Conservation (phyloP, 2,329 filamentous ascomycete species). For the Colletotrichum falcatum region DNA sequence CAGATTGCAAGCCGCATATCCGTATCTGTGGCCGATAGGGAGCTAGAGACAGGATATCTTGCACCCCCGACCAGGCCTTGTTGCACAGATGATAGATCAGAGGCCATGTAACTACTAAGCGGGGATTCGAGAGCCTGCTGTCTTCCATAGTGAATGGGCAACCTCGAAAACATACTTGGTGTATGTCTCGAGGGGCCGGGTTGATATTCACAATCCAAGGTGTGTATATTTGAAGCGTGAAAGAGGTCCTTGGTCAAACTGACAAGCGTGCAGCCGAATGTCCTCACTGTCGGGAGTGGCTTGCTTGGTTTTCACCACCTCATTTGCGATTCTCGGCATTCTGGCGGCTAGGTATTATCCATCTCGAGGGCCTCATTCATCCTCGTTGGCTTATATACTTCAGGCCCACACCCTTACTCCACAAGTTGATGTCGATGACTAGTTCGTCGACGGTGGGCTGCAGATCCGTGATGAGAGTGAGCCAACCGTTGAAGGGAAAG, state of each 20-base stretch:
- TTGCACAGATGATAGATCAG: slow-evolving; percentile 13
- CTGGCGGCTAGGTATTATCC: neutral
- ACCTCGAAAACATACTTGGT: neutral
- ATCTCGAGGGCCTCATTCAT: slow-evolving; percentile 8
- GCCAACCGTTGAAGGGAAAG: too few relatives aligned
- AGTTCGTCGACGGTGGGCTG: neutral
- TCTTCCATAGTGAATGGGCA: neutral
- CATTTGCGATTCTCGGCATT: slow-evolving; percentile 4
- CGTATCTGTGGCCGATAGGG: slow-evolving; percentile 12
- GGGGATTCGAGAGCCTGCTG: slow-evolving; percentile 1
- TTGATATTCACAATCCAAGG: neutral
- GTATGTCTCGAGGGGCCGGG: neutral
- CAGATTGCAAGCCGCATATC: neutral
- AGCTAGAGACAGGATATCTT: slow-evolving; percentile 23
- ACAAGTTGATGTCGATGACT: slow-evolving; percentile 12
- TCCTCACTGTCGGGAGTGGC: slow-evolving; percentile 13
- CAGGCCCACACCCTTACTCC: neutral
- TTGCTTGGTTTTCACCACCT: slow-evolving; percentile 14
- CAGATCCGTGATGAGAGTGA: slow-evolving; percentile 8
- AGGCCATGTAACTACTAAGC: slow-evolving; percentile 12
- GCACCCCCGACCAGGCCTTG: slow-evolving; percentile 23
- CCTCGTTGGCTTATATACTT: slow-evolving; percentile 8
- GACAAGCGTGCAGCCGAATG: neutral
- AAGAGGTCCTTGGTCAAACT: neutral
- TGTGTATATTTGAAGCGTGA: neutral